Evolutionary conservation across 1,139 yeast genomes (phyloP), one percentile per base, ranked within the genome.

Genomic region (Nakaseomyces bracarensis): DNA sequence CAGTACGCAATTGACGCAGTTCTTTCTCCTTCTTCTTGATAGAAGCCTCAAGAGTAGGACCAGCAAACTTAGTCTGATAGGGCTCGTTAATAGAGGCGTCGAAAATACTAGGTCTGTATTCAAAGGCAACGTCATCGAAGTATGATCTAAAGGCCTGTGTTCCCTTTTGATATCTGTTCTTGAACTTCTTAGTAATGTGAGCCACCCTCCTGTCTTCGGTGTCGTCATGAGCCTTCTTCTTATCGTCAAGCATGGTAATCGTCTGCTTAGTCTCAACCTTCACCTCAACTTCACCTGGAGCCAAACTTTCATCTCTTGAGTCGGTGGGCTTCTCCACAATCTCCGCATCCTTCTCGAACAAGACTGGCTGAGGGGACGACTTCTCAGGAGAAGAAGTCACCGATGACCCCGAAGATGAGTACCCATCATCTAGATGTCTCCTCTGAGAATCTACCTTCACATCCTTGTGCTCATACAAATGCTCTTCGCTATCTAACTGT

Each of bases 41-140:
- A 28, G 53, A 50, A 38, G 44, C 46, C 42, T 57, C 61, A 15
- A 58, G 41, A 15, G 55, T 53, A 7, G 63, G 62, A 13, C 63
- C 63, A 16, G 44, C 46, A 42, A 58, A 58, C 23, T 49, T 47
- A 35, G 46, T 44, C 39, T 50, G 51, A 31, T 51, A 52, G 19
- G 60, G 58, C 15, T 57, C 66, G 26, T 69, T 64, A 20, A 60
- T 50, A 16, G 60, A 47, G 10, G 58, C 61, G 53, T 77, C 83
- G 45, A 77, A 66, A 4, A 77, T 72, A 3, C 79, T 70, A 3
- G 72, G 62, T 10, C 70, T 58, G 11, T 60, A 55, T 29, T 66
- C 64, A 52, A 72, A 72, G 38, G 65, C 64, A 30, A 72, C 68
- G 50, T 73, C 78, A 15, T 69, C 67, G 45, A 73, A 67, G 27